Conservation (phyloP, 2,329 filamentous ascomycete genomes). For the Calonectria fujianensis region DNA sequence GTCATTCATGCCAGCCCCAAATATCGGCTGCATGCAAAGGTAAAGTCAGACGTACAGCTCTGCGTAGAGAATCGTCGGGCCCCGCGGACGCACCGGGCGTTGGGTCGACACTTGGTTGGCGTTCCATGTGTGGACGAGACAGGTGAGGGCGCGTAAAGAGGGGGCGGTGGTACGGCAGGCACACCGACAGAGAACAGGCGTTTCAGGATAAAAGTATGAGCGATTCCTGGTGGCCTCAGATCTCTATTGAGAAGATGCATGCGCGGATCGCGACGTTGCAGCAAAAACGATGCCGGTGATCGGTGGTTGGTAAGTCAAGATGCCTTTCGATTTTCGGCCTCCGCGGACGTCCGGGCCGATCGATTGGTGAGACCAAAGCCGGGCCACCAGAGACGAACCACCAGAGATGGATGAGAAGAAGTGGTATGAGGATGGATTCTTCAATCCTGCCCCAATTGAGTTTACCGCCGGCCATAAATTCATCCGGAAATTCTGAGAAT, state of each 20-base stretch:
- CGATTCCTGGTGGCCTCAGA: neutral
- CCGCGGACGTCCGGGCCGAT: conserved; percentile 34
- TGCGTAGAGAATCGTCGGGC: conserved; percentile 60
- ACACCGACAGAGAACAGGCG: neutral
- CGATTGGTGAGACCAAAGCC: conserved; percentile 16
- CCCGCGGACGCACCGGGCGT: conserved; percentile 54
- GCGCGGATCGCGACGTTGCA: conserved; percentile 7
- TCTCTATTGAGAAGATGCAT: neutral
- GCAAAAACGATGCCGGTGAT: conserved; percentile 8
- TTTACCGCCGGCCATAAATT: conserved; percentile 8
- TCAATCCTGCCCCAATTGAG: neutral
- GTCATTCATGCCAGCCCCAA: neutral
- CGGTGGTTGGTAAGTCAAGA: conserved; percentile 5
- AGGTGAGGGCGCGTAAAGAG: conserved; percentile 2
- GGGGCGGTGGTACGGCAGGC: neutral
- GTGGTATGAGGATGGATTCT: neutral
- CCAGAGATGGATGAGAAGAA: neutral
- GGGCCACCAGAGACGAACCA: neutral
- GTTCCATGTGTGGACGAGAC: conserved; percentile 28
- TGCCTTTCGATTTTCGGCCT: conserved; percentile 30
- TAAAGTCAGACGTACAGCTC: conserved; percentile 60
- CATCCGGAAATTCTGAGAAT: neutral
- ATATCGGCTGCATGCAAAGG: conserved; percentile 8
- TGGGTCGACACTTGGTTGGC: conserved; percentile 39
- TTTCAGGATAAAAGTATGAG: neutral